A percentile compares a stretch with the other conserved stretches of the same genome.
Conservation (phyloP, 2,329 filamentous ascomycete species). For the Alternaria triticina region DNA sequence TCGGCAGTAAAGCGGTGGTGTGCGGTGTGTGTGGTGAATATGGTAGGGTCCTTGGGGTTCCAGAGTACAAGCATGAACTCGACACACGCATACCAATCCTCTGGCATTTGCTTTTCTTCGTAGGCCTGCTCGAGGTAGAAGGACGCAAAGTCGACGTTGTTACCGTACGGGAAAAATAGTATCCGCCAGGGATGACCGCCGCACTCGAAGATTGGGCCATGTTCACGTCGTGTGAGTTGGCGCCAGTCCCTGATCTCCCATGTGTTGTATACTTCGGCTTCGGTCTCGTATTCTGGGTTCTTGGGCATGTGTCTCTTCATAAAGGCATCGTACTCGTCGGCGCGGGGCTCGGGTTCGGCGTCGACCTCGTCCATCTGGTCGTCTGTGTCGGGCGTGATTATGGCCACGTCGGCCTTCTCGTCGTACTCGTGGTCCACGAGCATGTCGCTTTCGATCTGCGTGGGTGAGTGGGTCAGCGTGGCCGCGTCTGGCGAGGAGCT, state of each 20-base stretch:
- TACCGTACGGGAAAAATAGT: conserved; percentile 93
- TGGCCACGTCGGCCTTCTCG: conserved; percentile 67
- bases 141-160: conserved; percentile 90
- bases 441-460: conserved; percentile 67
- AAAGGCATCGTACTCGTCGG: conserved; percentile 79
- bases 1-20: conserved; percentile 96
- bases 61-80: conserved; percentile 94
- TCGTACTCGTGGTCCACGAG: conserved; percentile 68
- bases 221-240: conserved; percentile 75
- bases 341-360: conserved; percentile 59
- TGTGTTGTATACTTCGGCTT: conserved; percentile 77
- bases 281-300: conserved; percentile 78
- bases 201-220: conserved; percentile 86
- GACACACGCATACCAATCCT: conserved; percentile 95
- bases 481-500: not conserved
- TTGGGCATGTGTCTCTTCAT: conserved; percentile 78
- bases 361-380: conserved; percentile 64
- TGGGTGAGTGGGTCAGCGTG: conserved; percentile 9
- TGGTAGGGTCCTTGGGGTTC: conserved; percentile 90
- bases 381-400: conserved; percentile 65
- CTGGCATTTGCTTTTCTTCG: conserved; percentile 73
- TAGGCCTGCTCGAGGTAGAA: conserved; percentile 97
- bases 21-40: conserved; percentile 78
- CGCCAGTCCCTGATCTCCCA: conserved; percentile 92
- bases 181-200: conserved; percentile 92